These are phyloP conservation scores for Aspergillus amoenus DNA, from an alignment of 2,329 filamentous ascomycete genomes.

Conservation along the genomic window DNA sequence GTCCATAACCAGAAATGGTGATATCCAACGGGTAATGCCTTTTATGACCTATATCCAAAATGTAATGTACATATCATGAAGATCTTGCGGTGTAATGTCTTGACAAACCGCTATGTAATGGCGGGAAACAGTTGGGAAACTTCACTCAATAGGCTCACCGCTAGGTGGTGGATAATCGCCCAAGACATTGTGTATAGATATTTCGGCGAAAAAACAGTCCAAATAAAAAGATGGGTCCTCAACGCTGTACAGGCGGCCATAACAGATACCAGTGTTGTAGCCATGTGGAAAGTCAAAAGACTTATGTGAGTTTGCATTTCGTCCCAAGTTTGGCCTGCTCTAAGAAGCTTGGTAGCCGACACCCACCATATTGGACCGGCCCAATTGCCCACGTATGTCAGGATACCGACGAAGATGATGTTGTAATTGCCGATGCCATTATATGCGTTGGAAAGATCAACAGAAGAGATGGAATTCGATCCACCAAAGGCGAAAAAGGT, in stretches of 20 bases:
- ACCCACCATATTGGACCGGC: slow-evolving; percentile 86
- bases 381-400: slow-evolving; percentile 92
- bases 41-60: neutral
- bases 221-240: slow-evolving; percentile 90
- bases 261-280: slow-evolving; percentile 65
- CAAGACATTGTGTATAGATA: slow-evolving; percentile 91
- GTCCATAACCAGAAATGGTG: neutral
- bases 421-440: slow-evolving; percentile 86
- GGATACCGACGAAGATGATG: slow-evolving; percentile 71
- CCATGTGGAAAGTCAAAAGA: slow-evolving; percentile 69
- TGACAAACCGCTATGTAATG: neutral
- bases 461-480: slow-evolving; percentile 91
- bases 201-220: slow-evolving; percentile 98
- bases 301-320: slow-evolving; percentile 54
- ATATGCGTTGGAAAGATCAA: slow-evolving; percentile 92
- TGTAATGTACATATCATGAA: neutral
- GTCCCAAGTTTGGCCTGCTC: slow-evolving; percentile 12
- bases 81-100: neutral
- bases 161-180: slow-evolving; percentile 77
- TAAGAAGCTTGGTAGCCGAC: slow-evolving; percentile 53
- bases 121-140: neutral
- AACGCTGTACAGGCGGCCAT: slow-evolving; percentile 86
- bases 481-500: slow-evolving; percentile 90
- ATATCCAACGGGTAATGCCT: neutral
- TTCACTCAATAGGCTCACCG: slow-evolving; percentile 66